Evolutionary conservation across 495 filamentous ascomycete species (phyloP).

Genomic region (Elaphomyces granulatus): DNA sequence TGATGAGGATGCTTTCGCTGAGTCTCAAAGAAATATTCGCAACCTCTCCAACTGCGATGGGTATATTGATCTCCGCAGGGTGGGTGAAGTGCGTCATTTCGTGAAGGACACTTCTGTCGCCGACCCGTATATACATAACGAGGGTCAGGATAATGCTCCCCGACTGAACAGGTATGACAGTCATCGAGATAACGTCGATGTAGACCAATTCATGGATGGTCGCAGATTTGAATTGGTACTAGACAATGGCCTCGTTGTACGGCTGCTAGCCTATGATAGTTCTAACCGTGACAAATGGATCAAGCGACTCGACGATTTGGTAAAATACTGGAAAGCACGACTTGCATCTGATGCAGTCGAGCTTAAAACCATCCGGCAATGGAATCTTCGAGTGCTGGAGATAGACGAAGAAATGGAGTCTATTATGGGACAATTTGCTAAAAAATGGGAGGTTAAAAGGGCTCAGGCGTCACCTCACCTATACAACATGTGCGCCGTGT

Average conservation of each 20-base stretch:
- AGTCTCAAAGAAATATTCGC: slow-evolving; percentile 44
- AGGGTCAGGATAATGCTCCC: slow-evolving; percentile 37
- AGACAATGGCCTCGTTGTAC: slow-evolving; percentile 47
- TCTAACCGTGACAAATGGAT: slow-evolving; percentile 51
- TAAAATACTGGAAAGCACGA: slow-evolving; percentile 54
- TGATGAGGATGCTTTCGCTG: slow-evolving; percentile 47
- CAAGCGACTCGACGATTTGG: slow-evolving; percentile 39
- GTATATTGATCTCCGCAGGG: slow-evolving; percentile 48
- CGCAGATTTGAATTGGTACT: slow-evolving; percentile 50
- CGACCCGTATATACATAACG: slow-evolving; percentile 31
- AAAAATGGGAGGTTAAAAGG: slow-evolving; percentile 60
- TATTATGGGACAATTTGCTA: slow-evolving; percentile 49
- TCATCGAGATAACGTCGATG: slow-evolving; percentile 38
- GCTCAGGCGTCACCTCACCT: slow-evolving; percentile 49
- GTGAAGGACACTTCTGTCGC: slow-evolving; percentile 23
- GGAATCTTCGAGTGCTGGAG: slow-evolving; percentile 47
- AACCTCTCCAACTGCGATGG: slow-evolving; percentile 49
- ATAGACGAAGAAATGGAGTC: slow-evolving; percentile 63
- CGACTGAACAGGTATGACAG: slow-evolving; percentile 32
- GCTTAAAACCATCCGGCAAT: slow-evolving; percentile 38
- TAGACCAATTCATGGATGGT: slow-evolving; percentile 45
- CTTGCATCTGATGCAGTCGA: slow-evolving; percentile 40
- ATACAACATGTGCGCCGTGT: slow-evolving; percentile 56
- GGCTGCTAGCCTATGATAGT: slow-evolving; percentile 50
- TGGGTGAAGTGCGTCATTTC: slow-evolving; percentile 38